Conservation (phyloP, 2,329 filamentous ascomycete species). For the Graphium sp. region DNA sequence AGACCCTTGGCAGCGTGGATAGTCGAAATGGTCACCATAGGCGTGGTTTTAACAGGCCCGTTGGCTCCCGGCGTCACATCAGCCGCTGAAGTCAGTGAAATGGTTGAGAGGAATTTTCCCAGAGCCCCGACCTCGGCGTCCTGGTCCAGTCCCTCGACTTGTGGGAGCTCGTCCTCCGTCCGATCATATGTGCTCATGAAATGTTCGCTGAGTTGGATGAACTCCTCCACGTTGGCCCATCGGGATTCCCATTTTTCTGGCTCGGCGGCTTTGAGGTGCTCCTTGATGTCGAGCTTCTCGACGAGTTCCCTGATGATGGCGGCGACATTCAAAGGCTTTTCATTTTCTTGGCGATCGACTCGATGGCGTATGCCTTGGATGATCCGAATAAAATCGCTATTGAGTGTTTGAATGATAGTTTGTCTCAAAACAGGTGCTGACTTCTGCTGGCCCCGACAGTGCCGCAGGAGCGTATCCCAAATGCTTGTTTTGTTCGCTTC, state of each 20-base stretch:
- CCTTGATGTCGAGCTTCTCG: conserved; percentile 52
- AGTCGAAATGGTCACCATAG: conserved; percentile 76
- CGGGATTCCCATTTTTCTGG: conserved; percentile 59
- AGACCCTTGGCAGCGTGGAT: conserved; percentile 93
- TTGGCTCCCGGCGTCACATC: conserved; percentile 47
- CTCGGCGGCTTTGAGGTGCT: conserved; percentile 56
- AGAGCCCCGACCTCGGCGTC: conserved; percentile 43
- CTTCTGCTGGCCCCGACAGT: conserved; percentile 30
- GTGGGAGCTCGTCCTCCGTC: conserved; percentile 27
- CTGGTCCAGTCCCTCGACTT: conserved; percentile 57
- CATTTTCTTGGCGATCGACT: conserved; percentile 11
- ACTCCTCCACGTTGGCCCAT: conserved; percentile 81
- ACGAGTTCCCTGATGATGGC: conserved; percentile 35
- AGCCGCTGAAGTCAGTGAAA: conserved; percentile 68
- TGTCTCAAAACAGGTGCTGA: conserved; percentile 31
- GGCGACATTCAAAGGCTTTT: conserved; percentile 19
- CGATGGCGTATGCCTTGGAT: conserved; percentile 15
- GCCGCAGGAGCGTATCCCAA: conserved; percentile 53
- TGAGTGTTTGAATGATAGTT: conserved; percentile 34
- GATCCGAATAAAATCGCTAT: conserved; percentile 29
- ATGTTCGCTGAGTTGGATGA: conserved; percentile 65
- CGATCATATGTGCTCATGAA: conserved; percentile 30
- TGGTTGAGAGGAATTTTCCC: conserved; percentile 73
- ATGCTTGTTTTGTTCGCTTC: conserved; percentile 51
- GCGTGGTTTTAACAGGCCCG: conserved; percentile 34